A percentile compares a stretch with the other conserved stretches of the same genome.
phyloP scores from a whole-genome alignment of 345 rosid species.

The Hypericum perforatum region DNA sequence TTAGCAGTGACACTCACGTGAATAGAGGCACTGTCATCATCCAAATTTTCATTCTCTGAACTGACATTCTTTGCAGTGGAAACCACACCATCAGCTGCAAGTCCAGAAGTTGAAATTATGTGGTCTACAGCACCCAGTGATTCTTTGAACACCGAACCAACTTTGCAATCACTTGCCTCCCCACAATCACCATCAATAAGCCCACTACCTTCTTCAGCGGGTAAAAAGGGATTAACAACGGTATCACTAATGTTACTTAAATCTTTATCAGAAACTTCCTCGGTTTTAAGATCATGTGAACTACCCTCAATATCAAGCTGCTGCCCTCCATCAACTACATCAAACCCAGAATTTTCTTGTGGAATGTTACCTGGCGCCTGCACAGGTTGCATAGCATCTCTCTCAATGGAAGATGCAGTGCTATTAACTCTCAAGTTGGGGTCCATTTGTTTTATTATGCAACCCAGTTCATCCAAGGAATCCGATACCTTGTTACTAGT shows the following conservation, averaged over 20 bases:
- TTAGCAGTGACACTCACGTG: slow-evolving; percentile 14
- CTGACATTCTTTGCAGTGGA: slow-evolving; percentile 14
- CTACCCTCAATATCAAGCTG: slow-evolving; percentile 29
- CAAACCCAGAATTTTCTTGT: slow-evolving; percentile 23
- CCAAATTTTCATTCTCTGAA: slow-evolving; percentile 20
- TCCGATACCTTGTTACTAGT: slow-evolving; percentile 39
- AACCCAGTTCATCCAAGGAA: slow-evolving; percentile 64
- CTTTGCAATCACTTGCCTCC: slow-evolving; percentile 20
- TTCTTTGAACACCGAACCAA: slow-evolving; percentile 18
- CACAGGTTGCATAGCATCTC: slow-evolving; percentile 22
- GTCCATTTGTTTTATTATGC: slow-evolving; percentile 63
- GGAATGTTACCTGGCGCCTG: slow-evolving; percentile 25
- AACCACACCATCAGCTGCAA: slow-evolving; percentile 22
- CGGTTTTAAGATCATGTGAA: slow-evolving; percentile 10
- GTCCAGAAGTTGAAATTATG: slow-evolving; percentile 29
- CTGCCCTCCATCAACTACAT: slow-evolving; percentile 30
- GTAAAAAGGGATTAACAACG: not conserved
- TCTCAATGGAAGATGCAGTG: slow-evolving; percentile 24
- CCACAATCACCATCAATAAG: slow-evolving; percentile 8
- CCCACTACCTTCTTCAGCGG: slow-evolving; percentile 16
- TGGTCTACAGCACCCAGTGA: slow-evolving; percentile 25
- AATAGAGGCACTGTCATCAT: slow-evolving; percentile 19
- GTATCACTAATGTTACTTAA: too few species aligned
- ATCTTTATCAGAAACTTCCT: too few species aligned
- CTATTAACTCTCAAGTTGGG: slow-evolving; percentile 36